These are phyloP conservation scores for Aspergillus cristatus DNA, from an alignment of 495 filamentous ascomycete species.

Conservation along the genomic window DNA sequence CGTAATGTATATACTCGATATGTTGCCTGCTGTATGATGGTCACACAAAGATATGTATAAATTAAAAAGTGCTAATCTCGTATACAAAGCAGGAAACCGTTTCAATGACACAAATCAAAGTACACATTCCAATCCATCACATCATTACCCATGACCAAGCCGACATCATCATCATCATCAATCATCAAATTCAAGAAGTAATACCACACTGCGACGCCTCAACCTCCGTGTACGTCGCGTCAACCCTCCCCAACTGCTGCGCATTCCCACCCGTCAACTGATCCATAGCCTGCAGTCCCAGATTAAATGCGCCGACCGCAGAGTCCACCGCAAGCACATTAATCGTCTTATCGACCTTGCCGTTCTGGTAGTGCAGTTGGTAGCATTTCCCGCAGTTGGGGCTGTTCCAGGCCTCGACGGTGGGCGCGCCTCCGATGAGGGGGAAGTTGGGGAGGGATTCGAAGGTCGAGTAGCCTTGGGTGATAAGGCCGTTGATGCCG, in stretches of 20 bases:
- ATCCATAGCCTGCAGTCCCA: constrained; percentile 58
- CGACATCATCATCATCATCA: background rate
- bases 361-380: constrained; percentile 41
- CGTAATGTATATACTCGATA: background rate
- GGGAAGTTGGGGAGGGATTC: constrained; percentile 45
- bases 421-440: constrained; percentile 52
- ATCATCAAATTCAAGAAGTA: background rate
- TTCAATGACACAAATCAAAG: no score
- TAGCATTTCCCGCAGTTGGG: constrained; percentile 63
- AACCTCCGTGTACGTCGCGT: constrained; percentile 39
- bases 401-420: constrained; percentile 51
- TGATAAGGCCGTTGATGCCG: constrained; percentile 50
- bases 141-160: background rate
- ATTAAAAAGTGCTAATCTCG: no score
- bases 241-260: constrained; percentile 43
- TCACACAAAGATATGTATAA: background rate
- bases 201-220: constrained; percentile 39
- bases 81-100: background rate
- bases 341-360: constrained; percentile 41
- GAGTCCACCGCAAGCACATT: constrained; percentile 61
- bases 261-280: constrained; percentile 51
- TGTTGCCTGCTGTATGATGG: constrained; percentile 6
- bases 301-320: constrained; percentile 50
- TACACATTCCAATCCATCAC: no score
- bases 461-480: constrained; percentile 61